Evolutionary conservation across 2,329 filamentous ascomycete genomes (phyloP).

Genomic region (Aspergillus fructus): DNA sequence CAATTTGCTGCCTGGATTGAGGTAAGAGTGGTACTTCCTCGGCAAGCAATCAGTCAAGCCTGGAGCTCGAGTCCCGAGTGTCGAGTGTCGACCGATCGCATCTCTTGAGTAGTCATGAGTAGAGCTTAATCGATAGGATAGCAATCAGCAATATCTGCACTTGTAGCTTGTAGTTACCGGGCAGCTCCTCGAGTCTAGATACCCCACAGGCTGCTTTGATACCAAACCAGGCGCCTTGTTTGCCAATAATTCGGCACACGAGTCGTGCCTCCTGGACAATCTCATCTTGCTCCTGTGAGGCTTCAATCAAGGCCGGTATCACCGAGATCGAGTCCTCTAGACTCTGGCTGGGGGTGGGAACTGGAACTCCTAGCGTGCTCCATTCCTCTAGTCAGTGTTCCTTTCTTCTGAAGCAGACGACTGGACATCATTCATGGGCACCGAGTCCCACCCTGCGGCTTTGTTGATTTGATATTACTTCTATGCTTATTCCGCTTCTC

Average conservation of each 20-base stretch:
- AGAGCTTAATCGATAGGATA: constrained; percentile 3
- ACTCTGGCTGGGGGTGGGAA: constrained; percentile 18
- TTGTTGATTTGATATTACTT: constrained; percentile 19
- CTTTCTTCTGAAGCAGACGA: constrained; percentile 12
- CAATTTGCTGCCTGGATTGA: not conserved
- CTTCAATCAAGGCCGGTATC: constrained; percentile 1
- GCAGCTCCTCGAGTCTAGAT: not conserved
- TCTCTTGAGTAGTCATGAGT: not conserved
- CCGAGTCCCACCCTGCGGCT: constrained; percentile 18
- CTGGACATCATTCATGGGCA: not conserved
- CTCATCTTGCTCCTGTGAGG: not conserved
- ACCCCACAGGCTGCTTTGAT: not conserved
- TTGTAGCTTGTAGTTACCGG: not conserved
- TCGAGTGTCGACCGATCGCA: not conserved
- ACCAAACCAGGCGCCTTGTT: not conserved
- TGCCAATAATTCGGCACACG: not conserved
- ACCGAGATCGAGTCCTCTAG: constrained; percentile 11
- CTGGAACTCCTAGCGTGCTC: constrained; percentile 24
- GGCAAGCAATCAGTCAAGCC: not conserved
- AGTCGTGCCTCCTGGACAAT: not conserved
- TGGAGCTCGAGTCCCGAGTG: not conserved
- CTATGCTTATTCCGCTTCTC: constrained; percentile 15
- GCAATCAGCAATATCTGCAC: not conserved
- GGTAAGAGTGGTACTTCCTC: not conserved
- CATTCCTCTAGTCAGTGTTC: constrained; percentile 15